These are phyloP conservation scores for Globisporangium radiosum DNA, from an alignment of 352 stramenopile genomes.

Conservation along the genomic window DNA sequence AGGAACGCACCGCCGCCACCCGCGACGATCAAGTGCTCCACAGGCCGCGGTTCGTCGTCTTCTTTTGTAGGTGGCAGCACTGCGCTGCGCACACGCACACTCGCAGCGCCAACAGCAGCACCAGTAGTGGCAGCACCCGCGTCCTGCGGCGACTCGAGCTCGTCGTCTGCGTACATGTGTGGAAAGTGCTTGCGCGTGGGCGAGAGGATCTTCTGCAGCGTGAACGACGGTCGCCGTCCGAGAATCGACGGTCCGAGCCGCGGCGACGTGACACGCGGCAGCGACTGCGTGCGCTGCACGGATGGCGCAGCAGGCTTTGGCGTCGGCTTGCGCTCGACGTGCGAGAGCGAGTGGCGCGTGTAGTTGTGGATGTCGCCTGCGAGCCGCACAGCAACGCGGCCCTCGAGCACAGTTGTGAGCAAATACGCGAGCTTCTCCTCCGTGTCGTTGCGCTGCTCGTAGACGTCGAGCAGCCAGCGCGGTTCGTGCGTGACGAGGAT, in stretches of 20 bases:
- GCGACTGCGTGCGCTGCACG: not conserved
- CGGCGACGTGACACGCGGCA: conserved; percentile 10
- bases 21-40: conserved; percentile 82
- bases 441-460: conserved; percentile 64
- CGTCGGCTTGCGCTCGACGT: not conserved
- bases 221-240: conserved; percentile 9
- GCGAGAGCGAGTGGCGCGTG: conserved; percentile 67
- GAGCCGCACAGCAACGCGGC: conserved; percentile 67
- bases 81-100: not conserved
- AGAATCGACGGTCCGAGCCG: conserved; percentile 9
- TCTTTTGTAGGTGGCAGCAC: too few relatives aligned
- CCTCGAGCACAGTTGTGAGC: conserved; percentile 67
- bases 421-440: conserved; percentile 77
- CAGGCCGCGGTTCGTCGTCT: not conserved
- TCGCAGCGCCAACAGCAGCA: not conserved
- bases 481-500: conserved; percentile 92
- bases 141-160: not conserved
- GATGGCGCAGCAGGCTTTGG: conserved; percentile 14
- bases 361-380: conserved; percentile 94
- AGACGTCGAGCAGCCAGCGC: conserved; percentile 87
- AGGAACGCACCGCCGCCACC: conserved; percentile 87
- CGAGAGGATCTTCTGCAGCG: conserved; percentile 20
- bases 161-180: conserved; percentile 50
- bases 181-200: conserved; percentile 74
- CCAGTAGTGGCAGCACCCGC: not conserved